Conservation (phyloP, 192 early-diverging fungal genomes). For the Diversispora eburnea region DNA sequence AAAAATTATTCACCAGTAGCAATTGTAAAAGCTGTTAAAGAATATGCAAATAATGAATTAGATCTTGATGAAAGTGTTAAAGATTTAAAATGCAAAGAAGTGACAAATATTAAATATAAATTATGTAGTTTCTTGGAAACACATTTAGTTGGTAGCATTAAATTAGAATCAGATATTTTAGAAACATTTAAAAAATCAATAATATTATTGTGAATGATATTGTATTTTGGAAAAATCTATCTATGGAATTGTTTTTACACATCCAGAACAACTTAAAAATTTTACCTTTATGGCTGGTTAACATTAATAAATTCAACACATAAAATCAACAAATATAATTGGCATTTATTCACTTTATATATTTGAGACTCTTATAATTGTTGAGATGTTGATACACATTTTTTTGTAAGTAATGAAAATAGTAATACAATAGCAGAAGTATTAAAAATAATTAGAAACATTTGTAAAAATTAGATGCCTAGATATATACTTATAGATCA, state of each 20-base stretch:
- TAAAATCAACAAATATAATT: neutral
- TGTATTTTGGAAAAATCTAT: neutral
- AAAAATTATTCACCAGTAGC: neutral
- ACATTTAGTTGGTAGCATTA: neutral
- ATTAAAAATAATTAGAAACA: neutral
- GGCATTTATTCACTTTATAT: too few relatives aligned
- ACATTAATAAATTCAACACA: constrained; percentile 30
- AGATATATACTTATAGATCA: constrained; percentile 24
- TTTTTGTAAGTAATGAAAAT: neutral
- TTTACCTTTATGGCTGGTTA: constrained; percentile 22
- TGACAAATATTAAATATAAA: constrained; percentile 19
- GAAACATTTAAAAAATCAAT: constrained; percentile 5
- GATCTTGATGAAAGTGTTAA: constrained; percentile 2
- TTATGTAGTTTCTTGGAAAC: neutral
- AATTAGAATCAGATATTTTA: neutral
- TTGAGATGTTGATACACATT: neutral
- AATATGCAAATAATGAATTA: constrained; percentile 11
- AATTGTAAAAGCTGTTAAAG: constrained; percentile 6
- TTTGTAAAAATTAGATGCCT: neutral
- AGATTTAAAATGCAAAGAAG: constrained; percentile 20
- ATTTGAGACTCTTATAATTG: neutral
- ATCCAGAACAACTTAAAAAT: constrained; percentile 8
- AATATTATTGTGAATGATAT: constrained; percentile 4
- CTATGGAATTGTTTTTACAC: constrained; percentile 25
- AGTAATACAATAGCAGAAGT: neutral